Evolutionary conservation across 306 rosid genomes (phyloP).

Genomic region (Prunus armeniaca): DNA sequence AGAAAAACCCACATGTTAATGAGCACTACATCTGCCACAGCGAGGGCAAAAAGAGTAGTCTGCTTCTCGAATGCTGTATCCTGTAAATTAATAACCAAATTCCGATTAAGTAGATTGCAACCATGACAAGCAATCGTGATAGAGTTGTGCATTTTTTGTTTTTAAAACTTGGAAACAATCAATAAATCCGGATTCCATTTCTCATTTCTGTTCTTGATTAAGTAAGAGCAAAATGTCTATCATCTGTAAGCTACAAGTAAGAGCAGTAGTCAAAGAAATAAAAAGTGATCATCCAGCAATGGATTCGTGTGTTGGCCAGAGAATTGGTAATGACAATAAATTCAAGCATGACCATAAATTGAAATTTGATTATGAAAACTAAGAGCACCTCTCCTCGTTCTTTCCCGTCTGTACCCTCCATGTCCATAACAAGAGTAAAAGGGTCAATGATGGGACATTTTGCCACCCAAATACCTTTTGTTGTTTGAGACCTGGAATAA

Average conservation of each 20-base stretch:
- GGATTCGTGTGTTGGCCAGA: neutral
- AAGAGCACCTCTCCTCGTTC: conserved; percentile 94
- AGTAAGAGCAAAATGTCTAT: neutral
- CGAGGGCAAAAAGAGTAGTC: conserved; percentile 98
- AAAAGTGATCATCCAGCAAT: neutral
- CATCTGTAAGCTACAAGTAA: neutral
- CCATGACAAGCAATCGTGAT: neutral
- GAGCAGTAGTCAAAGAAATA: too few species aligned
- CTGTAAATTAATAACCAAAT: conserved; percentile 39
- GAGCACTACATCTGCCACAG: conserved; percentile 94
- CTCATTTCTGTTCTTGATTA: neutral
- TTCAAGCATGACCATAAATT: neutral
- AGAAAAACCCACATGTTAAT: conserved; percentile 67
- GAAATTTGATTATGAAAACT: conserved; percentile 11
- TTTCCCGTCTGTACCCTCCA: conserved; percentile 99
- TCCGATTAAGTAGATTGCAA: neutral
- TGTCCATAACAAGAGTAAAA: conserved; percentile 91
- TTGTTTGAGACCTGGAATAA: conserved; percentile 89
- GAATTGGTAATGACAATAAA: conserved; percentile 8
- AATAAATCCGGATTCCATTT: neutral
- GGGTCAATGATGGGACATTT: conserved; percentile 85
- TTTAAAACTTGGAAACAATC: too few species aligned
- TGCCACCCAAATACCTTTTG: conserved; percentile 98
- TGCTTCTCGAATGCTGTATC: conserved; percentile 99
- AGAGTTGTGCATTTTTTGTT: neutral